Base-by-base conservation (phyloP, 768 basidiomycete genomes). In the Neoboletus brunneissimus region DNA sequence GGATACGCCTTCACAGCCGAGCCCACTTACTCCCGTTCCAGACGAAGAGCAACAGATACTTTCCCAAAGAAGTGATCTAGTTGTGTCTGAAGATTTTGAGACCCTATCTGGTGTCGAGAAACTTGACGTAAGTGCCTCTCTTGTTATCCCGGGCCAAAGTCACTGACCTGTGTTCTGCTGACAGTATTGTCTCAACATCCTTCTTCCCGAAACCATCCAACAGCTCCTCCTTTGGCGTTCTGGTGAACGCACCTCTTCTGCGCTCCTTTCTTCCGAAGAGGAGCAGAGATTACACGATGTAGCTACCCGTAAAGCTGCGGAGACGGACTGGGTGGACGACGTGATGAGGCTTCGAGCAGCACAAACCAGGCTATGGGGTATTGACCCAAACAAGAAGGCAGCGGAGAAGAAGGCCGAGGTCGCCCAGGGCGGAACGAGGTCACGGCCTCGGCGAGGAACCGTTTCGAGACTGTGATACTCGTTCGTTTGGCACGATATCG, bases 201-300 rank as follows among this genome's bases (percentile, higher is more conserved):
- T 92, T 12, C 76, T 90, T 5, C 87, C 84, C 3, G 89, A 90
- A 68, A 79, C 86, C 4, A 76, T 88, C 40, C 74, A 85, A 42
- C 90, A 92, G 64, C 75, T 92, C 10, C 74, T 89, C n/a, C 72
- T 90, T 15, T 91, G 88, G 87, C 82, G 87, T 12, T 73, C 73
- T 16, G 88, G 86, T 1, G 70, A 78, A 35, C 86, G 90, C 27
- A 77, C 68, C 1, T 78, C 79, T 0, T 41, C 76, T 7, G 72
- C 75, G 5, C 71, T 89, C 11, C 77, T 87, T 12, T 69, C 81
- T 3, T 64, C 66, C 0, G 75, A 75, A 35, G 83, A 87, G 49
- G 90, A 92, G 69, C 67, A 73, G 57, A 70, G 67, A 48, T 65
- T 92, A 22, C 83, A 83, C 61, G 69, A 73, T 20, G 60, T 79